Evolutionary conservation across 2,329 filamentous ascomycete species (phyloP).

Genomic region (Trichoderma gracile): DNA sequence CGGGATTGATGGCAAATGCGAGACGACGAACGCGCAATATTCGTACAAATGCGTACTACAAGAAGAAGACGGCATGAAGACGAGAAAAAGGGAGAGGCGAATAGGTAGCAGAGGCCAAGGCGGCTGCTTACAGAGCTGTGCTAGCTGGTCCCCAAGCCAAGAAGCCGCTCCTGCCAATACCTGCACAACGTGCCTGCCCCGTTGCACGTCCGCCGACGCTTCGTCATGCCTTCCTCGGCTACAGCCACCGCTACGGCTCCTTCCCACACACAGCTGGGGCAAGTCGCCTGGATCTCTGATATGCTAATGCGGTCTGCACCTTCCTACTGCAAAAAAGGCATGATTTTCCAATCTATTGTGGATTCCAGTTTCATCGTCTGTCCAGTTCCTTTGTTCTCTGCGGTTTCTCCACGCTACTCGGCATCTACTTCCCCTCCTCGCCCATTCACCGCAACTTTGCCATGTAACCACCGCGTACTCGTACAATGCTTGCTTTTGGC

Average conservation of each 20-base stretch:
- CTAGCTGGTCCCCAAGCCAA: background rate
- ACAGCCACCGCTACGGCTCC: background rate
- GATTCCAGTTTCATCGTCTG: background rate
- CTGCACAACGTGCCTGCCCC: constrained; percentile 22
- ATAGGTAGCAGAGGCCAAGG: background rate
- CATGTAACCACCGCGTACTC: constrained; percentile 20
- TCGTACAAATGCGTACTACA: no score
- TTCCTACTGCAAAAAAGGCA: no score
- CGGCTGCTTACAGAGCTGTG: background rate
- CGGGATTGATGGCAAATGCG: no score
- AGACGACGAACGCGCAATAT: no score
- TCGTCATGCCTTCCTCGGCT: constrained; percentile 7
- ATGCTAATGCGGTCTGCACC: no score
- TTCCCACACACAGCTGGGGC: no score
- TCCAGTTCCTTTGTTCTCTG: no score
- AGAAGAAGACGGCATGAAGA: background rate
- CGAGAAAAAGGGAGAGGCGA: background rate
- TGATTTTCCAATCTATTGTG: no score
- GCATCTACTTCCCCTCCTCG: constrained; percentile 12
- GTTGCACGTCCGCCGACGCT: constrained; percentile 1
- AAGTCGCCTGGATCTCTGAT: no score
- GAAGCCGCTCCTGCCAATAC: constrained; percentile 8
- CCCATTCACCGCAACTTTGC: constrained; percentile 24
- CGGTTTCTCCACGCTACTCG: constrained; percentile 1
- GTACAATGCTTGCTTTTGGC: background rate